Conservation (phyloP, 2,329 filamentous ascomycete genomes). For the Anthostomella pinea region DNA sequence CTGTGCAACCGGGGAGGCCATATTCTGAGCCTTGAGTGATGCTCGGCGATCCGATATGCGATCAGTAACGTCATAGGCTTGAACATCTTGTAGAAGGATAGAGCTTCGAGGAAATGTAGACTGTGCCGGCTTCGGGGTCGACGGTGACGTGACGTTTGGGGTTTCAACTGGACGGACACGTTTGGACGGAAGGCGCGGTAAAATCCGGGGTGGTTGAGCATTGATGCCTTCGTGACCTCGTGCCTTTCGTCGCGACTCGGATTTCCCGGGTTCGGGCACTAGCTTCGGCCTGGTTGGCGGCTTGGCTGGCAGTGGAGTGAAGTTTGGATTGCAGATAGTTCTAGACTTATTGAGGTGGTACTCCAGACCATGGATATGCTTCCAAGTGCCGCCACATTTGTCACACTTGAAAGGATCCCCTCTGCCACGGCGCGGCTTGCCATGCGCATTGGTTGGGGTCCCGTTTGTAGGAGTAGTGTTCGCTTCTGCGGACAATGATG, state of each 20-base stretch:
- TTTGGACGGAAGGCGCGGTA: too few relatives aligned
- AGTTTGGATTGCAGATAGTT: conserved; percentile 51
- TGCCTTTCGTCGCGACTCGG: too few relatives aligned
- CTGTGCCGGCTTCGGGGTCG: background rate
- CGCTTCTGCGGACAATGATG: conserved; percentile 11
- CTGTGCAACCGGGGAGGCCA: too few relatives aligned
- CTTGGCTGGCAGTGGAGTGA: conserved; percentile 29
- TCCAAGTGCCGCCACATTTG: conserved; percentile 54
- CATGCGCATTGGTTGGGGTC: conserved; percentile 12
- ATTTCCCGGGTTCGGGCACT: too few relatives aligned
- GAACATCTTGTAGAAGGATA: conserved; percentile 22
- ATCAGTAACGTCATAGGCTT: conserved; percentile 23
- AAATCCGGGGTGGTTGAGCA: too few relatives aligned
- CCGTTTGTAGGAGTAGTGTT: conserved; percentile 10
- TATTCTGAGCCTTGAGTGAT: too few relatives aligned
- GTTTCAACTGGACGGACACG: too few relatives aligned
- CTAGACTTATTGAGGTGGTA: conserved; percentile 57
- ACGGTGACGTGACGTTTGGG: too few relatives aligned
- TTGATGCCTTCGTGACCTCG: too few relatives aligned
- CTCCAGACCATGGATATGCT: conserved; percentile 56
- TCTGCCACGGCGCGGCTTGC: conserved; percentile 11
- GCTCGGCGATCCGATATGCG: too few relatives aligned
- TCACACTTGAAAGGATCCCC: conserved; percentile 45
- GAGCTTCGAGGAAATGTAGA: conserved; percentile 7
- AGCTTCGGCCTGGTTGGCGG: conserved; percentile 15